These are phyloP conservation scores for Diaporthe batatas DNA, from an alignment of 2,329 filamentous ascomycete genomes.

Conservation along the genomic window DNA sequence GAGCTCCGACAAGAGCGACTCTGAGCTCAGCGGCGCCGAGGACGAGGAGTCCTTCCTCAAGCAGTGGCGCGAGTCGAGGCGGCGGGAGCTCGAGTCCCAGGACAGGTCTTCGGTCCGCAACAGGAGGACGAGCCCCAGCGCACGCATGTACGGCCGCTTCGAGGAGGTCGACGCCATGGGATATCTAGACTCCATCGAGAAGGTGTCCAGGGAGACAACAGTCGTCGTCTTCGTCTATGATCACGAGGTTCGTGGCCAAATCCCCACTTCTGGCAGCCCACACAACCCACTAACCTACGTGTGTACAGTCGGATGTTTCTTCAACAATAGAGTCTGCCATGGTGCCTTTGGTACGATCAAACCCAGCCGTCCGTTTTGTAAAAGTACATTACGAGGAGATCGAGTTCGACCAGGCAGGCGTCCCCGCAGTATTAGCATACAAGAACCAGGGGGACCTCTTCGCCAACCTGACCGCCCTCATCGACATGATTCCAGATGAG, in stretches of 20 bases:
- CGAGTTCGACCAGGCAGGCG: conserved; percentile 90
- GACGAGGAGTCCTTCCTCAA: conserved; percentile 86
- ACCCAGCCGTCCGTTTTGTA: conserved; percentile 85
- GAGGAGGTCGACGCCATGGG: conserved; percentile 89
- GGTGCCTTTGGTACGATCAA: conserved; percentile 76
- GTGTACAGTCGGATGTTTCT: conserved; percentile 79
- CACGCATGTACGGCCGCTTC: conserved; percentile 82
- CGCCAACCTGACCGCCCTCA: conserved; percentile 87
- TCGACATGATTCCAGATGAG: conserved; percentile 84
- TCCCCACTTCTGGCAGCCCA: neutral
- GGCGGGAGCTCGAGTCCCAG: conserved; percentile 80
- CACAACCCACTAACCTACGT: conserved; percentile 9
- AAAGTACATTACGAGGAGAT: conserved; percentile 93
- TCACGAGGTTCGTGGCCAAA: conserved; percentile 73
- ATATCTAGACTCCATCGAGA: conserved; percentile 97
- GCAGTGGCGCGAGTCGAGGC: conserved; percentile 85
- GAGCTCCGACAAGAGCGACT: conserved; percentile 57
- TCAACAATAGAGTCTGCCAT: conserved; percentile 84
- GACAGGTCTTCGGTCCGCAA: conserved; percentile 67
- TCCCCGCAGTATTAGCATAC: conserved; percentile 92
- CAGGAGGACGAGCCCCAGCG: conserved; percentile 80
- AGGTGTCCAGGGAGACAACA: conserved; percentile 81
- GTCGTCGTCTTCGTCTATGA: conserved; percentile 97
- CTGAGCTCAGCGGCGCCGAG: conserved; percentile 64
- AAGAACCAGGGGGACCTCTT: conserved; percentile 89